Evolutionary conservation across 73 alveolate genomes (phyloP), one percentile per base, ranked within the genome.

Genomic region (Breviolum minutum): DNA sequence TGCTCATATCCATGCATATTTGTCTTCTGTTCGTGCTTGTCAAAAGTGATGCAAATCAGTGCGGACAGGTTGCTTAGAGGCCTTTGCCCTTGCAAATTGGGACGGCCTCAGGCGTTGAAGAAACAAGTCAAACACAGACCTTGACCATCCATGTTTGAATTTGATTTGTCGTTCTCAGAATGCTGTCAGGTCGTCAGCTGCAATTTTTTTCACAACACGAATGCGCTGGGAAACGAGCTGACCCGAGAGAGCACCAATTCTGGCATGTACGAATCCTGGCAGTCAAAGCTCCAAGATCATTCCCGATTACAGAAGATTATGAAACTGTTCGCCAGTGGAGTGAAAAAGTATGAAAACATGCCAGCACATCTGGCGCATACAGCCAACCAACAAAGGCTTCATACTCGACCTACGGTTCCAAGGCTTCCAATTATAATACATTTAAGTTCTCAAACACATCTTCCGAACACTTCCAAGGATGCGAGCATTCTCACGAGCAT

Each of bases 311-410:
- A 17, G 5, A 12, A 20, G 30, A 7, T 12, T 30, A 20, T n/a
- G 40, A 8, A 12, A 71, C 19, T 20, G 26, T 71, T 60, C 8
- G 26, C 13, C 4, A 8, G 40, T 71, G 19, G 0, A 8, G 81
- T 71, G 19, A 11, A 12, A 71, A 20, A 20, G 81, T 71, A 1
- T 27, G 5, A 29, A 85, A 85, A 19, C 80, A 63, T 7, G 63
- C 30, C 22, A 26, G 94, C 63, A 60, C 19, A 17, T 10, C 94
- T 10, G 79, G 79, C 48, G 79, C 76, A 26, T 85, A 63, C n/a
- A 85, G 94, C 94, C 94, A 85, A 12, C 94, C 94, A 61, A 85
- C 94, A 85, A 85, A 85, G 79, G 94, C 94, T 26, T 63, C 94
- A 26, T 85, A 85, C 61, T 85, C 94, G 63, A 85, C 94, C 94